Evolutionary conservation across 2,329 filamentous ascomycete genomes (phyloP), one percentile per base, ranked within the genome.

Genomic region (Zasmidium citrigriseum): DNA sequence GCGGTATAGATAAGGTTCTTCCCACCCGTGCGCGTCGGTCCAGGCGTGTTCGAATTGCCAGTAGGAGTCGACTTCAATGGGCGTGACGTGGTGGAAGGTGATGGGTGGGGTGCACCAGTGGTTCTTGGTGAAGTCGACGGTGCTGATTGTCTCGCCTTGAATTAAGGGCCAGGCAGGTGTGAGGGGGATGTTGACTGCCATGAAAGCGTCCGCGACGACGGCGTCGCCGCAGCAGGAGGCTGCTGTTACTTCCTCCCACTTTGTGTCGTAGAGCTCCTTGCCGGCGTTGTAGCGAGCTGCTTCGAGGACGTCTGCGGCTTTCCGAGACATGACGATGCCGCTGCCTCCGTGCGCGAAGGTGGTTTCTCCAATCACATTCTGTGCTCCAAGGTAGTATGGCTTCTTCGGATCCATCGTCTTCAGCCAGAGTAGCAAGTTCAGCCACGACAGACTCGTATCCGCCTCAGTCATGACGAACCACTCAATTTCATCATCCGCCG

Each of bases 401-500:
- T 68, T 66, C 11, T 71, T 69, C 2, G 79, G 76, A 52, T 83
- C 76, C 68, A 82, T 78, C 14, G 76, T 80, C 29, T 76, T 75
- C 12, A 84, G 74, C 57, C 80, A 78, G 16, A 78, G 80, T 59
- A 83, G 78, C 25, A 78, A 56, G 48, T 77, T 78, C 25, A 75
- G 69, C 77, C 77, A 80, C 14, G 75, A 71, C 14, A 80, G 55
- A 61, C 77, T 83, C 50, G 82, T 85, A 66, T 85, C 82, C 2
- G 81, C 80, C 63, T 85, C 82, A 48, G 82, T 78, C 67, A 84
- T 83, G 54, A 85, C 77, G 63, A 82, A 85, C 77, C 83, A 84
- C 34, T 80, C 74, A 47, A 78, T 78, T n/a, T 76, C 70, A 16
- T 68, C 59, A 2, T 78, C 78, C 27, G 78, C 80, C 54, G 72